phyloP scores from a whole-genome alignment of 305 asterid species.

The Solanum hybrid region DNA sequence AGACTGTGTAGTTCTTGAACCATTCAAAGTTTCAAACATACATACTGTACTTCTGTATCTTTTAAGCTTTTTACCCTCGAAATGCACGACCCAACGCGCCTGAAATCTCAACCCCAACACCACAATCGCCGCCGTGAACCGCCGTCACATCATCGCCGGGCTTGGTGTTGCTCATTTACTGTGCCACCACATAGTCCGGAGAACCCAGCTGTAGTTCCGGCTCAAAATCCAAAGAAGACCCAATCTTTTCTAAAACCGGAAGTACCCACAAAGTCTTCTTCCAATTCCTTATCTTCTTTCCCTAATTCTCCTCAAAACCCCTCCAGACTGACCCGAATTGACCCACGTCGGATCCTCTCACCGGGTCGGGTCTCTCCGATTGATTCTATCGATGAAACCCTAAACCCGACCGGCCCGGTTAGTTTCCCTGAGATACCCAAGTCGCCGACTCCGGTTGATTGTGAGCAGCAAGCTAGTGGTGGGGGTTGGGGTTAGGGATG shows the following conservation, averaged over 20 bases:
- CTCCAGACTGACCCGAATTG: conserved; percentile 4
- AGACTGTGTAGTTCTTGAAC: neutral
- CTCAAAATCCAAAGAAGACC: conserved; percentile 13
- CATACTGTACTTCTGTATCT: neutral
- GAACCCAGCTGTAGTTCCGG: conserved; percentile 21
- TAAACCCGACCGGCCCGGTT: neutral
- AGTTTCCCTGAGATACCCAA: conserved; percentile 16
- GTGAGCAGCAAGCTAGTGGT: neutral
- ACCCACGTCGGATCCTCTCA: conserved; percentile 66
- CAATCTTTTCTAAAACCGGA: conserved; percentile 10
- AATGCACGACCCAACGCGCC: conserved; percentile 1
- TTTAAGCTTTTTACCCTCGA: neutral
- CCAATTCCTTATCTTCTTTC: conserved; percentile 16
- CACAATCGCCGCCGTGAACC: conserved; percentile 11
- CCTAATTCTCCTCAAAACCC: conserved; percentile 41
- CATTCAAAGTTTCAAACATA: neutral
- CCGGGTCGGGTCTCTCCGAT: conserved; percentile 98
- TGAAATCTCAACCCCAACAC: neutral
- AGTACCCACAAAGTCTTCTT: conserved; percentile 22
- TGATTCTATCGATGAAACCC: conserved; percentile 27
- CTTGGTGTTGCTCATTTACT: conserved; percentile 89
- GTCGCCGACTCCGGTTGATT: neutral
- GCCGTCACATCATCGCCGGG: conserved; percentile 29
- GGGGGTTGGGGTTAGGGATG: conserved; percentile 12
- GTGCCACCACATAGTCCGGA: conserved; percentile 75